phyloP scores from a whole-genome alignment of 345 rosid genomes.

The Moricandia moricandioides region DNA sequence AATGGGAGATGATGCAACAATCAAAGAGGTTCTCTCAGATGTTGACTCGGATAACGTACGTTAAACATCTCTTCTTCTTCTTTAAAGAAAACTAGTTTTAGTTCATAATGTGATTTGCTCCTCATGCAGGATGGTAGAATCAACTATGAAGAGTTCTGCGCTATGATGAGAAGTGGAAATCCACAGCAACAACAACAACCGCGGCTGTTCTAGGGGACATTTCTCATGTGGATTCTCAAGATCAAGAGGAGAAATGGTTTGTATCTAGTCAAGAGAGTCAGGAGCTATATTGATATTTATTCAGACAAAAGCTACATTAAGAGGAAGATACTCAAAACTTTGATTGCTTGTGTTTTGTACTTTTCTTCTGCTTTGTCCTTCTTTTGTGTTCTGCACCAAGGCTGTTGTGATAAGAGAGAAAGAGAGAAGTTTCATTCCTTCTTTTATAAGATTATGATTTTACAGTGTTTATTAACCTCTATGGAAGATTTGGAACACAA shows the following conservation, averaged over 20 bases:
- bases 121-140: slow-evolving; percentile 77
- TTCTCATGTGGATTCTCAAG: neutral
- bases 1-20: slow-evolving; percentile 68
- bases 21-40: slow-evolving; percentile 77
- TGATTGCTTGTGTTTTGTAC: slow-evolving; percentile 26
- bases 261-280: slow-evolving; percentile 27
- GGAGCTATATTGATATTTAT: slow-evolving; percentile 19
- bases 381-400: slow-evolving; percentile 10
- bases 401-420: slow-evolving; percentile 31
- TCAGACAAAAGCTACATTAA: slow-evolving; percentile 27
- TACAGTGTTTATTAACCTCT: neutral
- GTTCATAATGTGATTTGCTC: neutral
- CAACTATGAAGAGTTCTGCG: slow-evolving; percentile 74
- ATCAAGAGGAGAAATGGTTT: neutral
- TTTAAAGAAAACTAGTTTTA: slow-evolving; percentile 2
- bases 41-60: slow-evolving; percentile 78
- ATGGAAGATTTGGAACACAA: neutral
- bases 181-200: slow-evolving; percentile 55
- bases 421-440: neutral
- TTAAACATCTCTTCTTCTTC: neutral
- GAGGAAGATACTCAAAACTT: slow-evolving; percentile 27
- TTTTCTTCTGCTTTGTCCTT: slow-evolving; percentile 17
- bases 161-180: slow-evolving; percentile 90
- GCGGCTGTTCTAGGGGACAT: slow-evolving; percentile 41
- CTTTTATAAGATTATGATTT: neutral